These are phyloP conservation scores for Clonostachys sp. DNA, from an alignment of 2,329 filamentous ascomycete genomes.

Conservation along the genomic window DNA sequence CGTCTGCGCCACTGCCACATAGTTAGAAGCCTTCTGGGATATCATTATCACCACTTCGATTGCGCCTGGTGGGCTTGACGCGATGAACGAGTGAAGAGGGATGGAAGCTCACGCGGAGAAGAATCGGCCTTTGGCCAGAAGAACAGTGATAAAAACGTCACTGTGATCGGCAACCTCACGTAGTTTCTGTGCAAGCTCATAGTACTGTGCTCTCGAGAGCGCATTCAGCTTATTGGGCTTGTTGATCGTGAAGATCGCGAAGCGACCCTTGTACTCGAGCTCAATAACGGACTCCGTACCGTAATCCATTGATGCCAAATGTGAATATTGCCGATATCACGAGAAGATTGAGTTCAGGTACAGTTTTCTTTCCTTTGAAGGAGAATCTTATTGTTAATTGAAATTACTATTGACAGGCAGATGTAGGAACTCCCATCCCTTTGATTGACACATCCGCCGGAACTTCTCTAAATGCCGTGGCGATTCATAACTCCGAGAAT, in stretches of 20 bases:
- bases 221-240: conserved; percentile 85
- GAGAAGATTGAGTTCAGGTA: too few species aligned
- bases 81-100: too few species aligned
- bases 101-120: conserved; percentile 73
- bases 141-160: conserved; percentile 77
- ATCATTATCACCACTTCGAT: too few species aligned
- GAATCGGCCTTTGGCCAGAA: conserved; percentile 75
- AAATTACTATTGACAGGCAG: too few species aligned
- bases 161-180: conserved; percentile 72
- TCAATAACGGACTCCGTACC: conserved; percentile 15
- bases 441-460: too few species aligned
- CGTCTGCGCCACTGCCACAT: conserved; percentile 66
- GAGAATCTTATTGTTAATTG: too few species aligned
- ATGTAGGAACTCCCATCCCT: too few species aligned
- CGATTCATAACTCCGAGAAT: too few species aligned
- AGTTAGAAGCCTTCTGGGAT: not conserved
- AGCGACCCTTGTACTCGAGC: conserved; percentile 31
- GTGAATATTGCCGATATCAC: too few species aligned
- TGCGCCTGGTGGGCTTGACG: too few species aligned
- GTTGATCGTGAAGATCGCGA: conserved; percentile 82
- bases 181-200: conserved; percentile 66
- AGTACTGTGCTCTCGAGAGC: conserved; percentile 68
- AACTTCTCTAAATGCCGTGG: too few species aligned
- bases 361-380: too few species aligned
- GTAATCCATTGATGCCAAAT: not conserved